Conservation (phyloP, 208 protist genomes). For the Wallacemonas collosoma region DNA sequence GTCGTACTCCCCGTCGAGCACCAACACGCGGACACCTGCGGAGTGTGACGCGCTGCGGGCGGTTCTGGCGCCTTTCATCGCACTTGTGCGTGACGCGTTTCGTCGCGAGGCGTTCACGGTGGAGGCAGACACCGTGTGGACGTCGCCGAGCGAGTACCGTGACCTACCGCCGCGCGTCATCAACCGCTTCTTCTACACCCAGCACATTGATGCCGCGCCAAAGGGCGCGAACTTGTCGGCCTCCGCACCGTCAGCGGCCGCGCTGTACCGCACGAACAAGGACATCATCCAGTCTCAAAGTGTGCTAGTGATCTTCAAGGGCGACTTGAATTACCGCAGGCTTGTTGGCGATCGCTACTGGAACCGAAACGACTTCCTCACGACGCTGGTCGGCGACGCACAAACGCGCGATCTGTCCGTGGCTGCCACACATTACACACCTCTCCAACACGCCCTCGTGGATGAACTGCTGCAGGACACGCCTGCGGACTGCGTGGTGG, state of each 20-base stretch:
- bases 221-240: slow-evolving; percentile 10
- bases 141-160: slow-evolving; percentile 84
- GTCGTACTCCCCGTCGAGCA: slow-evolving; percentile 25
- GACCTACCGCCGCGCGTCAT: slow-evolving; percentile 81
- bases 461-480: slow-evolving; percentile 62
- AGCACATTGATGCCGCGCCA: slow-evolving; percentile 36
- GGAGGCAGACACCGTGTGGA: slow-evolving; percentile 82
- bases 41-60: slow-evolving; percentile 13
- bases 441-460: neutral
- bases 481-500: slow-evolving; percentile 27
- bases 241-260: slow-evolving; percentile 17
- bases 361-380: slow-evolving; percentile 58
- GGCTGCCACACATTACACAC: slow-evolving; percentile 30
- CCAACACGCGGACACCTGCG: slow-evolving; percentile 14
- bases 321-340: slow-evolving; percentile 91
- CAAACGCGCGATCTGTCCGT: slow-evolving; percentile 19
- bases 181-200: slow-evolving; percentile 84
- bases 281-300: slow-evolving; percentile 35
- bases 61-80: slow-evolving; percentile 55
- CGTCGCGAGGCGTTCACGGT: slow-evolving; percentile 42
- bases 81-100: slow-evolving; percentile 44
- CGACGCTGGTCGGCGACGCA: slow-evolving; percentile 32
- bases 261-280: slow-evolving; percentile 51
- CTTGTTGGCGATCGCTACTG: slow-evolving; percentile 91
- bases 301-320: slow-evolving; percentile 87